phyloP scores from a whole-genome alignment of 805 yeast species.

The Metschnikowia lachancei region DNA sequence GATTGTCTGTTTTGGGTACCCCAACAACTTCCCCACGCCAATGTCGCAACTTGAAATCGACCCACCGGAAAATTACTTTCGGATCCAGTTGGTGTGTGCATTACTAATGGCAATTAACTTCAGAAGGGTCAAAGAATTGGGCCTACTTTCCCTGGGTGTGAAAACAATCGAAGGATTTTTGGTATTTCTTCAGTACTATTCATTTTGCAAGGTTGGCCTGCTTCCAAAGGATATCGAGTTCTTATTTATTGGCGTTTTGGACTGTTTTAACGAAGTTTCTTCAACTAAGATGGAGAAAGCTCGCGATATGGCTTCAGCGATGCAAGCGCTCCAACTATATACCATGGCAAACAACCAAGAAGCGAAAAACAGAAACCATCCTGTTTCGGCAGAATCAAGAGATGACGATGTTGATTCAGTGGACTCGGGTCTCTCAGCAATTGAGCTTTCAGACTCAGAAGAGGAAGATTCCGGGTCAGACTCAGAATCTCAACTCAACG shows the following conservation, averaged over 20 bases:
- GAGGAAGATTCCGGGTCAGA: constrained; percentile 7
- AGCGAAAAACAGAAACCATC: constrained; percentile 5
- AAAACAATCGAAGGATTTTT: constrained; percentile 36
- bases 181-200: constrained; percentile 68
- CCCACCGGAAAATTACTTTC: constrained; percentile 64
- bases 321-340: constrained; percentile 13
- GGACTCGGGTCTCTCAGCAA: constrained; percentile 11
- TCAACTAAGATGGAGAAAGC: constrained; percentile 34
- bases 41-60: constrained; percentile 50
- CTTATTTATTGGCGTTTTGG: constrained; percentile 46
- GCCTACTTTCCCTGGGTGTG: constrained; percentile 11
- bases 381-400: constrained; percentile 6
- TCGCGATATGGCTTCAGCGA: constrained; percentile 22
- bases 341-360: neutral
- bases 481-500: neutral
- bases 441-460: constrained; percentile 11
- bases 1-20: constrained; percentile 65
- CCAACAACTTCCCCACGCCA: constrained; percentile 54
- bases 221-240: constrained; percentile 63
- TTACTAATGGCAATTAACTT: constrained; percentile 23
- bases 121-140: constrained; percentile 4
- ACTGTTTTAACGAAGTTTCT: constrained; percentile 24
- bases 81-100: constrained; percentile 53
- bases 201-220: constrained; percentile 57
- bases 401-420: constrained; percentile 31